A percentile compares a stretch with the other conserved stretches of the same genome.
Conservation (phyloP, 257 asterid genomes). For the Fraxinus anomala region DNA sequence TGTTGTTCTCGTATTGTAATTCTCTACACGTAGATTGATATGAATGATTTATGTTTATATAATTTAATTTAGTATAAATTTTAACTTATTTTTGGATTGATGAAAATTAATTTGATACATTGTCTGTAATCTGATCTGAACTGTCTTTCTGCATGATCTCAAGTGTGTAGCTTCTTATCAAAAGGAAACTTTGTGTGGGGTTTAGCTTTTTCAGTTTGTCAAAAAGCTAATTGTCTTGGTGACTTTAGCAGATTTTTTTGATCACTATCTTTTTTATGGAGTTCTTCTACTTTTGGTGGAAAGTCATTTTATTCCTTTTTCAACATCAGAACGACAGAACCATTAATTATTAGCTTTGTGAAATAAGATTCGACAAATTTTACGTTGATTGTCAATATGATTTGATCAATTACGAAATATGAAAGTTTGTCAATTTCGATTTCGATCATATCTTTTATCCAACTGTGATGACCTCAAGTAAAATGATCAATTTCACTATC, state of each 20-base stretch:
- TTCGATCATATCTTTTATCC: too few species aligned
- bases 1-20: constrained; percentile 35
- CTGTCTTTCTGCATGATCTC: not conserved
- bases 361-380: not conserved
- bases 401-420: too few species aligned
- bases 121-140: not conserved
- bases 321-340: constrained; percentile 9
- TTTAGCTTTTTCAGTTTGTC: constrained; percentile 48
- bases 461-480: too few species aligned
- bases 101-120: too few species aligned
- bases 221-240: constrained; percentile 40
- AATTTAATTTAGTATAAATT: constrained; percentile 12
- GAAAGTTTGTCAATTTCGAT: too few species aligned
- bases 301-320: constrained; percentile 30
- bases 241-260: constrained; percentile 33
- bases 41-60: constrained; percentile 38
- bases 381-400: not conserved
- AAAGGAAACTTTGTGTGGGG: constrained; percentile 34
- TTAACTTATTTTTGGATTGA: too few species aligned
- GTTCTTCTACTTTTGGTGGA: constrained; percentile 36
- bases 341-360: not conserved
- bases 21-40: constrained; percentile 46
- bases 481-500: too few species aligned
- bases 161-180: constrained; percentile 31
- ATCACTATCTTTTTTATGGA: constrained; percentile 32